Conservation (phyloP, 352 stramenopile species). For the Phytophthora vignae region DNA sequence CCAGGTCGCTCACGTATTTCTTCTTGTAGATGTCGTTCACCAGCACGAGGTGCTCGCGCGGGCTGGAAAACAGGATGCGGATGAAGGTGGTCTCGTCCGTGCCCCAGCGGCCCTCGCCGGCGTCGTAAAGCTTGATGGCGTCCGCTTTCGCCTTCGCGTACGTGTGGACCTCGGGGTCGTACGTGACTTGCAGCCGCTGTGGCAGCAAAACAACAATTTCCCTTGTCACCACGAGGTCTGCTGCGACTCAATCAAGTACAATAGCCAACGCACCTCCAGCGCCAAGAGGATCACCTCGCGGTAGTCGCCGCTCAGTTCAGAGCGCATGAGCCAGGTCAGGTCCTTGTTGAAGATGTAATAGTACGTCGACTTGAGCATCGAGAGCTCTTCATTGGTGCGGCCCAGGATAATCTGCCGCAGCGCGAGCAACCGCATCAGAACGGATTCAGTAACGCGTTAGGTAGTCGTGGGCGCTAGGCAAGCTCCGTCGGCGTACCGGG, state of each 20-base stretch:
- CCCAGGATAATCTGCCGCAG: constrained; percentile 63
- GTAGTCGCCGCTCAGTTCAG: constrained; percentile 75
- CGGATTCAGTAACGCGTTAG: neutral
- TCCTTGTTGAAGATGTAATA: constrained; percentile 83
- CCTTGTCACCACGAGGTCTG: neutral
- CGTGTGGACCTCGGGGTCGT: constrained; percentile 67
- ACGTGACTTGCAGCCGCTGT: constrained; percentile 48
- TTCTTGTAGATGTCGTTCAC: constrained; percentile 75
- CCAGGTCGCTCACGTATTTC: constrained; percentile 72
- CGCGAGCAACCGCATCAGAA: neutral
- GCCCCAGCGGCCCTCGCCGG: constrained; percentile 75
- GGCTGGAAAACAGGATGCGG: constrained; percentile 66
- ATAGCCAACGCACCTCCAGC: constrained; percentile 49
- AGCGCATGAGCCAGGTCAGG: constrained; percentile 66
- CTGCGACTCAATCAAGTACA: neutral
- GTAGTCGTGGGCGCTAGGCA: neutral
- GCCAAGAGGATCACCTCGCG: constrained; percentile 69
- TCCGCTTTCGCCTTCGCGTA: constrained; percentile 59
- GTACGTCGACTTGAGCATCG: constrained; percentile 79
- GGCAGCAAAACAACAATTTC: neutral
- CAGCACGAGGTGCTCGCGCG: constrained; percentile 59
- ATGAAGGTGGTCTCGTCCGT: constrained; percentile 79
- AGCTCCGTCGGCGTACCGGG: constrained; percentile 47
- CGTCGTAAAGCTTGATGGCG: constrained; percentile 72
- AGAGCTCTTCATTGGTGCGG: constrained; percentile 77